A percentile compares a stretch with the other conserved stretches of the same genome.
Conservation (phyloP, 352 stramenopile genomes). For the Phytophthora constricta region DNA sequence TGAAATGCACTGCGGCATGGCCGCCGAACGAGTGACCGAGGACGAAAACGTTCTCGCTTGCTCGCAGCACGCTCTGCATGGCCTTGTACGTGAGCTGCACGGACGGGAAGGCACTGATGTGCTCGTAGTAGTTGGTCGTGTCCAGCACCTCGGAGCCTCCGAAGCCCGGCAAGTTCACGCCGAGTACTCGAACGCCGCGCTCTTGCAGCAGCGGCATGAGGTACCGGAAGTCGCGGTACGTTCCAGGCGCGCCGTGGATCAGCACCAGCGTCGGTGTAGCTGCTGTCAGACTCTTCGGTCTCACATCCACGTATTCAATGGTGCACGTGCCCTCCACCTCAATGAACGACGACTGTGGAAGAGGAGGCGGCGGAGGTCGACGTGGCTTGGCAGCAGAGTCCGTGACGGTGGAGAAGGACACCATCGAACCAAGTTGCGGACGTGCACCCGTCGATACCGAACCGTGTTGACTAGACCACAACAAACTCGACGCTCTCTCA, state of each 20-base stretch:
- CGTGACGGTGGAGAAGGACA: constrained; percentile 2
- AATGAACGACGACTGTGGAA: constrained; percentile 36
- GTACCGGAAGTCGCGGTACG: constrained; percentile 70
- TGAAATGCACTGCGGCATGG: constrained; percentile 59
- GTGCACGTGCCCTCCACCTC: constrained; percentile 48
- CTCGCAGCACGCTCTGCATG: constrained; percentile 41
- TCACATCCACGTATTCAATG: constrained; percentile 55
- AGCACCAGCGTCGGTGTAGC: constrained; percentile 56
- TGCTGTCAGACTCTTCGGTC: constrained; percentile 8
- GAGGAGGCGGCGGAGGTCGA: constrained; percentile 17
- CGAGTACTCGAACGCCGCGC: constrained; percentile 54
- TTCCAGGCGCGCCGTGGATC: constrained; percentile 68
- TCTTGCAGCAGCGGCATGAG: constrained; percentile 59
- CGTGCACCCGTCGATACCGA: neutral
- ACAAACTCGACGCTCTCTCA: constrained; percentile 2
- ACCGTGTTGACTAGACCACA: neutral
- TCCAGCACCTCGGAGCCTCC: constrained; percentile 52
- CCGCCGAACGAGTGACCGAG: constrained; percentile 74
- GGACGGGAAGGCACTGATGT: constrained; percentile 46
- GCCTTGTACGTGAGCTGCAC: constrained; percentile 48
- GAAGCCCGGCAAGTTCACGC: constrained; percentile 69
- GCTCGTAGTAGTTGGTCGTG: constrained; percentile 45
- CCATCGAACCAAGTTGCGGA: neutral
- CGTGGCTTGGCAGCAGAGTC: constrained; percentile 9
- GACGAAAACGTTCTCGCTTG: constrained; percentile 51